Percentiles rank a stretch among this genome's conserved stretches.
These are phyloP conservation scores for Hydnum rufescens DNA, from an alignment of 768 basidiomycete species.

Conservation along the genomic window DNA sequence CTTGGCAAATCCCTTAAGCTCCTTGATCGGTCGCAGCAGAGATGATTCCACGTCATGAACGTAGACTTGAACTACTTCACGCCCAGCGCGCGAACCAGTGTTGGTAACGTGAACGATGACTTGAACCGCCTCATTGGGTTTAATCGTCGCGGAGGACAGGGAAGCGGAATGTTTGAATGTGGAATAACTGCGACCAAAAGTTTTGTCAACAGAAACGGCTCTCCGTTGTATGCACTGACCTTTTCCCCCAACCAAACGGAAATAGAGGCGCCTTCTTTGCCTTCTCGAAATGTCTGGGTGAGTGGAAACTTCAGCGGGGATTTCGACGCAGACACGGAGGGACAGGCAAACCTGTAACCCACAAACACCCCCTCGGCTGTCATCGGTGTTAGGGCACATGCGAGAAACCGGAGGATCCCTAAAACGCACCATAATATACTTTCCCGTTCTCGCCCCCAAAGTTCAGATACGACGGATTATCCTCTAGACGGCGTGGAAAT, in stretches of 20 bases:
- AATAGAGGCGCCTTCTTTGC: conserved; percentile 35
- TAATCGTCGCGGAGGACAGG: conserved; percentile 13
- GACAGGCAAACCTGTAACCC: conserved; percentile 33
- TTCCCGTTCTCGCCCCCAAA: conserved; percentile 36
- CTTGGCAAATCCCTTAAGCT: conserved; percentile 36
- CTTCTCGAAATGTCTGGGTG: conserved; percentile 29
- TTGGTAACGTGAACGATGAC: conserved; percentile 35
- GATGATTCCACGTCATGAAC: conserved; percentile 29
- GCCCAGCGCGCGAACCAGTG: conserved; percentile 31
- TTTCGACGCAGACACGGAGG: not conserved
- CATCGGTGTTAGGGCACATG: conserved; percentile 20
- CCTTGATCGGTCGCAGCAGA: conserved; percentile 34
- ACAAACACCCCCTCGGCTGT: conserved; percentile 9
- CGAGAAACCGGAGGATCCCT: not conserved
- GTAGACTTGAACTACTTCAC: conserved; percentile 50
- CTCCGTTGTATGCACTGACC: conserved; percentile 9
- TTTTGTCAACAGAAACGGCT: not conserved
- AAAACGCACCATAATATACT: conserved; percentile 9
- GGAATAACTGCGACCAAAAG: conserved; percentile 55
- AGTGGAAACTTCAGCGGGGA: not conserved
- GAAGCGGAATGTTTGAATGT: conserved; percentile 35
- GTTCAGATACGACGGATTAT: conserved; percentile 42
- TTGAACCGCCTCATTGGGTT: conserved; percentile 10
- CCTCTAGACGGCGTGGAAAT: conserved; percentile 37
- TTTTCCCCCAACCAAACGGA: conserved; percentile 34